Percentiles rank a stretch among this genome's conserved stretches.
phyloP scores from a whole-genome alignment of 2,329 filamentous ascomycete species.

The Talaromyces sp. region DNA sequence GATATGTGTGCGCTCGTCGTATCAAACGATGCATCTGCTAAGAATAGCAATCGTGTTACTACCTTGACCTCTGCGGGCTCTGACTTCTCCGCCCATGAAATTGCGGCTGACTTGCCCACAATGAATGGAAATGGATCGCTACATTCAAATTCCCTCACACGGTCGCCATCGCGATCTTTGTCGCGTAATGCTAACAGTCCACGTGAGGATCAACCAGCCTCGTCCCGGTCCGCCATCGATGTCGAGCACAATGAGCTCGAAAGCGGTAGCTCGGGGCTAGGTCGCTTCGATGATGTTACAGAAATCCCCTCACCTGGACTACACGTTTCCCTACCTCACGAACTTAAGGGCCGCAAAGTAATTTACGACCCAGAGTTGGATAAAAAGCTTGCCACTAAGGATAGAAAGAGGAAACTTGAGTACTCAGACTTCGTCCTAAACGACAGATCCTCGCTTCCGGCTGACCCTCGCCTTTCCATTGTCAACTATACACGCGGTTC shows the following conservation, averaged over 20 bases:
- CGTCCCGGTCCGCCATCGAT: neutral
- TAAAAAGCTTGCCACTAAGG: constrained; percentile 54
- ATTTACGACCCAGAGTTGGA: constrained; percentile 64
- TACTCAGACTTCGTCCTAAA: constrained; percentile 52
- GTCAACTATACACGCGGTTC: constrained; percentile 59
- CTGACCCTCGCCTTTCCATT: constrained; percentile 76
- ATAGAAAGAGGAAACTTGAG: constrained; percentile 52
- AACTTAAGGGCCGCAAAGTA: constrained; percentile 57
- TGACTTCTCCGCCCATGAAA: neutral
- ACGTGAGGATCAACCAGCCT: neutral
- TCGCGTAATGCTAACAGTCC: neutral
- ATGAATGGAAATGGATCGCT: constrained; percentile 4
- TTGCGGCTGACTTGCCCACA: neutral
- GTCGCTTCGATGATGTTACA: neutral
- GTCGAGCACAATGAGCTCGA: neutral
- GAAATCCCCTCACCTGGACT: neutral
- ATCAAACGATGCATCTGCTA: neutral
- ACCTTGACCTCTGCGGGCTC: neutral
- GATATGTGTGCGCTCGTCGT: neutral
- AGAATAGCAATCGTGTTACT: neutral
- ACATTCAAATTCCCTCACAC: neutral
- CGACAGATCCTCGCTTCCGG: constrained; percentile 61
- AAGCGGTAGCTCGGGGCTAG: neutral
- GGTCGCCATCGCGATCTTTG: neutral
- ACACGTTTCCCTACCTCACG: constrained; percentile 30